phyloP scores from a whole-genome alignment of 805 yeast genomes.

The Starmerella bombi region DNA sequence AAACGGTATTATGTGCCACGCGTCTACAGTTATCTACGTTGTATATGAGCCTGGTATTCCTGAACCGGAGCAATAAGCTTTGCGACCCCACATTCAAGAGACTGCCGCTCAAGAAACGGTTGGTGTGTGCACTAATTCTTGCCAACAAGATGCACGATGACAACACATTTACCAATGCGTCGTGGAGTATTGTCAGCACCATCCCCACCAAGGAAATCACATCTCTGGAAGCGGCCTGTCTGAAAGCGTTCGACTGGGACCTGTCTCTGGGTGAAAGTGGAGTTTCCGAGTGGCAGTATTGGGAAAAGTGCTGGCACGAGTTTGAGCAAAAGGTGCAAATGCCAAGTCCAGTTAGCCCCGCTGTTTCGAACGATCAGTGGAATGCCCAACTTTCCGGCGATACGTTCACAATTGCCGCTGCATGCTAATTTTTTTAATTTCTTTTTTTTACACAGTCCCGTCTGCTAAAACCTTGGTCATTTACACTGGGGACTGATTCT shows the following conservation, averaged over 20 bases:
- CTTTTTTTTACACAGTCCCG: not conserved
- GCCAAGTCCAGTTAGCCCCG: not conserved
- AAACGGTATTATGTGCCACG: slow-evolving; percentile 69
- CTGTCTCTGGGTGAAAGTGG: slow-evolving; percentile 10
- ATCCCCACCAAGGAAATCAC: slow-evolving; percentile 50
- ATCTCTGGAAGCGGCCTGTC: slow-evolving; percentile 57
- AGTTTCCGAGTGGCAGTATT: slow-evolving; percentile 15
- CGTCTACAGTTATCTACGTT: slow-evolving; percentile 76
- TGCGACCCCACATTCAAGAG: not conserved
- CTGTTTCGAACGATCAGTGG: not conserved
- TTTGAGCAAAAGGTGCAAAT: slow-evolving; percentile 5
- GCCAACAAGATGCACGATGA: slow-evolving; percentile 95
- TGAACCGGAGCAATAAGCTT: slow-evolving; percentile 36
- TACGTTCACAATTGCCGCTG: slow-evolving; percentile 14
- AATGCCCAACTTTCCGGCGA: slow-evolving; percentile 1
- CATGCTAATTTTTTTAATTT: not conserved
- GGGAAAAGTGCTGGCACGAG: slow-evolving; percentile 15
- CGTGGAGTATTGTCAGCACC: slow-evolving; percentile 96
- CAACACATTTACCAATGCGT: slow-evolving; percentile 85
- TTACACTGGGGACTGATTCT: no score
- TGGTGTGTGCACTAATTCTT: slow-evolving; percentile 58
- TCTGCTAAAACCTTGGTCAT: no score
- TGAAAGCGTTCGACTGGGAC: slow-evolving; percentile 24
- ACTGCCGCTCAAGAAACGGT: slow-evolving; percentile 33
- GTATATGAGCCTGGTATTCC: slow-evolving; percentile 62